Percentiles rank a stretch among this genome's conserved stretches.
Conservation (phyloP, 371 early-diverging fungal species). For the Phascolomyces articulosus region DNA sequence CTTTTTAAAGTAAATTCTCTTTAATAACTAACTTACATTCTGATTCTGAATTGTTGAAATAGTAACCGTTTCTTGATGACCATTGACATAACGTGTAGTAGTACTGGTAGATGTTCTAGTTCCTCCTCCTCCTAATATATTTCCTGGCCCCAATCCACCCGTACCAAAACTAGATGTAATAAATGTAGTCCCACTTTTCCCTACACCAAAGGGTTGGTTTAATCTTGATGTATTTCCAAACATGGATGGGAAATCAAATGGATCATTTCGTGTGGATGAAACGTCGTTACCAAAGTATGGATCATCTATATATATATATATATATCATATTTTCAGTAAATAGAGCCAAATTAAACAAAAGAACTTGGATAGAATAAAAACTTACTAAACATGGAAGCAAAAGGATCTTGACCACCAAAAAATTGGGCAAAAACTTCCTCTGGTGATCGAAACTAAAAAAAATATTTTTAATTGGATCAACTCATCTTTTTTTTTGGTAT, state of each 20-base stretch:
- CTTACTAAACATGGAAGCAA: slow-evolving; percentile 10
- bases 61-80: slow-evolving; percentile 33
- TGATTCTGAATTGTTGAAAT: slow-evolving; percentile 37
- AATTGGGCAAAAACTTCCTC: slow-evolving; percentile 53
- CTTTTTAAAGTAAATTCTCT: too few relatives aligned
- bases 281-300: not conserved
- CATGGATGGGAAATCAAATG: slow-evolving; percentile 2
- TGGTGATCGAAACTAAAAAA: slow-evolving; percentile 50
- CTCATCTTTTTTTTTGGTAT: too few relatives aligned
- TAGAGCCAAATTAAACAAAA: too few relatives aligned
- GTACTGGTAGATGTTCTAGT: not conserved
- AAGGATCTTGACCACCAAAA: slow-evolving; percentile 25
- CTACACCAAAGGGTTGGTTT: not conserved
- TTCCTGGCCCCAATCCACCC: too few relatives aligned
- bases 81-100: slow-evolving; percentile 33
- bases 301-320: not conserved
- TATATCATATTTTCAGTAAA: not conserved
- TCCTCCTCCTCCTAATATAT: slow-evolving; percentile 1
- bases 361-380: too few relatives aligned
- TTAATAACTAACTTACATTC: slow-evolving; percentile 23
- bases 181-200: too few relatives aligned
- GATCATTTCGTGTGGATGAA: not conserved
- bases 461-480: too few relatives aligned
- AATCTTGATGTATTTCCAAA: not conserved
- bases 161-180: slow-evolving; percentile 5